phyloP scores from a whole-genome alignment of 2,329 filamentous ascomycete genomes.

The Emmonsiellopsis sp. region DNA sequence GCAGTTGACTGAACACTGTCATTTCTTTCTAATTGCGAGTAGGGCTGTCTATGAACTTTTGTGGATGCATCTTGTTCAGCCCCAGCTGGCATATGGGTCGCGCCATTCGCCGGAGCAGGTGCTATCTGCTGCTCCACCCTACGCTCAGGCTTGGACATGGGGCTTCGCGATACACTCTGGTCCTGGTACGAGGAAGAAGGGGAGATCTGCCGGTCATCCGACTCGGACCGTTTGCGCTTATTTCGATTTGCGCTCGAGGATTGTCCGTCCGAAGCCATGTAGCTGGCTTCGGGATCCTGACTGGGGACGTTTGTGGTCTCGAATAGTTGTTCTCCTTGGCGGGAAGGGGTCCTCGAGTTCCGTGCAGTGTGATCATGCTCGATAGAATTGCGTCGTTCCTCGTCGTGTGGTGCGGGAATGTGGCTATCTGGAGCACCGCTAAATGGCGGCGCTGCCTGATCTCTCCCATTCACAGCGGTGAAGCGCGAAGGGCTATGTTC shows the following conservation, averaged over 20 bases:
- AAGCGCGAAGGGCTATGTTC: slow-evolving; percentile 36
- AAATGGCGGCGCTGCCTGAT: slow-evolving; percentile 11
- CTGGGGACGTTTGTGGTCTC: slow-evolving; percentile 35
- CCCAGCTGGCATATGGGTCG: slow-evolving; percentile 10
- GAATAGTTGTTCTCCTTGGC: slow-evolving; percentile 37
- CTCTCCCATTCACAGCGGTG: slow-evolving; percentile 37
- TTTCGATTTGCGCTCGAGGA: slow-evolving; percentile 31
- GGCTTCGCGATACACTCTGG: slow-evolving; percentile 26
- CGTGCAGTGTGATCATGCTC: slow-evolving; percentile 13
- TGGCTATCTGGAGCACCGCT: slow-evolving; percentile 9
- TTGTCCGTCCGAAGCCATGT: slow-evolving; percentile 34
- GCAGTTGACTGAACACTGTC: slow-evolving; percentile 1
- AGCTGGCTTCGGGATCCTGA: slow-evolving; percentile 16
- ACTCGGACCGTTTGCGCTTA: slow-evolving; percentile 58
- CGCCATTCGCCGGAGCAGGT: slow-evolving; percentile 13
- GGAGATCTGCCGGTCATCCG: slow-evolving; percentile 38
- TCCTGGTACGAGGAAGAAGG: slow-evolving; percentile 28
- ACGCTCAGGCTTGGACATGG: slow-evolving; percentile 29
- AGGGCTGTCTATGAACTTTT: slow-evolving; percentile 2
- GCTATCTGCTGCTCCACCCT: slow-evolving; percentile 16
- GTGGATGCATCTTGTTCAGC: slow-evolving; percentile 10
- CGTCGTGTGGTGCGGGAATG: slow-evolving; percentile 3
- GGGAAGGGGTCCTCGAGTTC: slow-evolving; percentile 16
- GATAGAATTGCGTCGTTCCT: slow-evolving; percentile 11
- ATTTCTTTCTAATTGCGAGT: background rate